Percentiles rank a stretch among this genome's conserved stretches.
These are phyloP conservation scores for Extremus antarcticus DNA, from an alignment of 495 filamentous ascomycete genomes.

Conservation along the genomic window DNA sequence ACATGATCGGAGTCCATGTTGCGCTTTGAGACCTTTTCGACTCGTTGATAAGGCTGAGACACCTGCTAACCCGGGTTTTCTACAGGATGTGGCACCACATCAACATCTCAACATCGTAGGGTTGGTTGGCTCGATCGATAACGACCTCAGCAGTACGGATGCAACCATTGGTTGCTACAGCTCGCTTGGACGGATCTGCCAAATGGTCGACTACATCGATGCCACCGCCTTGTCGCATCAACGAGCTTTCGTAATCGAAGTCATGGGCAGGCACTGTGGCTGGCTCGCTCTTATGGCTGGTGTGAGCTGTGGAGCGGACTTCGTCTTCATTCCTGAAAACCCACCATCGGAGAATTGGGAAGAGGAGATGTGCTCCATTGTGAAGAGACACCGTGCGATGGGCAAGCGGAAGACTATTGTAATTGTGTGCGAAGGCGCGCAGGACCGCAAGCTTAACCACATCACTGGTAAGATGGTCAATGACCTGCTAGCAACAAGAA, in stretches of 20 bases:
- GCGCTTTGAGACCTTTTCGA: too few species aligned
- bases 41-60: too few species aligned
- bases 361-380: constrained; percentile 73
- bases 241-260: constrained; percentile 93
- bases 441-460: constrained; percentile 74
- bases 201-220: constrained; percentile 92
- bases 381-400: constrained; percentile 78
- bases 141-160: constrained; percentile 93
- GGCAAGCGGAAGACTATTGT: constrained; percentile 97
- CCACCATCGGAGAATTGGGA: constrained; percentile 81
- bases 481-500: constrained; percentile 68
- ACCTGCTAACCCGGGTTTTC: too few species aligned
- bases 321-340: constrained; percentile 93
- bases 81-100: constrained; percentile 58
- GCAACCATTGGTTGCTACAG: constrained; percentile 97
- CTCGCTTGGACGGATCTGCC: constrained; percentile 81
- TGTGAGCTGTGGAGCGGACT: constrained; percentile 91
- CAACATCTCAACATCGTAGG: constrained; percentile 88
- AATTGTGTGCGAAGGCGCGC: constrained; percentile 91
- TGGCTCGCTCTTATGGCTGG: constrained; percentile 97
- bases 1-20: too few species aligned
- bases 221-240: constrained; percentile 96
- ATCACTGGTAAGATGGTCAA: constrained; percentile 73
- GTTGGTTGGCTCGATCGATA: constrained; percentile 94
- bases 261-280: constrained; percentile 98